phyloP scores from a whole-genome alignment of 2,329 filamentous ascomycete species.

The Pseudogymnoascus sp. region DNA sequence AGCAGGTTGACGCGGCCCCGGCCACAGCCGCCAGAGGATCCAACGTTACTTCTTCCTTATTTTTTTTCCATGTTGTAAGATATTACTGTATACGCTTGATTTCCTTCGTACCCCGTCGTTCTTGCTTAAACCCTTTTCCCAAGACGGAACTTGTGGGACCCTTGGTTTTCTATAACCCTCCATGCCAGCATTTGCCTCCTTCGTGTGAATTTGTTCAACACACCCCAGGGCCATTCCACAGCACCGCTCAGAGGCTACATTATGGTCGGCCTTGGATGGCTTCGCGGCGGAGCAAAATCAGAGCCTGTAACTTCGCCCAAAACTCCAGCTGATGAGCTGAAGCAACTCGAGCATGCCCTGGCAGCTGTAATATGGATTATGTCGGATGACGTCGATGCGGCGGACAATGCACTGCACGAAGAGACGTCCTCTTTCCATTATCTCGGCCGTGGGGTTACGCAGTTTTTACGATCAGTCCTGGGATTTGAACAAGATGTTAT shows the following conservation, averaged over 20 bases:
- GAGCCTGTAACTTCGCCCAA: conserved; percentile 15
- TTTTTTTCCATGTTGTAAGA: not conserved
- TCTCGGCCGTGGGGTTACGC: conserved; percentile 72
- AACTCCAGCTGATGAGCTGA: conserved; percentile 39
- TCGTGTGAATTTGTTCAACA: not conserved
- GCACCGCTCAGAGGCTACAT: not conserved
- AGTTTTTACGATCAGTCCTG: conserved; percentile 78
- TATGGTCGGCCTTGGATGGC: conserved; percentile 8
- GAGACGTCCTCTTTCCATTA: conserved; percentile 82
- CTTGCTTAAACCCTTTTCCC: not conserved
- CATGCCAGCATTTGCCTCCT: not conserved
- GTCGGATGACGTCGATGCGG: conserved; percentile 83
- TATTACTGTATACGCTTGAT: conserved; percentile 3
- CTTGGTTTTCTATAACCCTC: not conserved
- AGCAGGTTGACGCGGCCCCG: not conserved
- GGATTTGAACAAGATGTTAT: conserved; percentile 91
- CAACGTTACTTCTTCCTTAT: not conserved
- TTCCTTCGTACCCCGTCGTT: not conserved
- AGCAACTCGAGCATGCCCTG: conserved; percentile 55
- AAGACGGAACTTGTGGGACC: not conserved
- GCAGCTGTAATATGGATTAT: conserved; percentile 66
- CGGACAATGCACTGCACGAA: conserved; percentile 64
- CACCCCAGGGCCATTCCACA: not conserved
- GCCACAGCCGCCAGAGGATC: not conserved
- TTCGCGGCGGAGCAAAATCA: not conserved